phyloP scores from a whole-genome alignment of 75 land plant genomes.

The Picea sitchensis region DNA sequence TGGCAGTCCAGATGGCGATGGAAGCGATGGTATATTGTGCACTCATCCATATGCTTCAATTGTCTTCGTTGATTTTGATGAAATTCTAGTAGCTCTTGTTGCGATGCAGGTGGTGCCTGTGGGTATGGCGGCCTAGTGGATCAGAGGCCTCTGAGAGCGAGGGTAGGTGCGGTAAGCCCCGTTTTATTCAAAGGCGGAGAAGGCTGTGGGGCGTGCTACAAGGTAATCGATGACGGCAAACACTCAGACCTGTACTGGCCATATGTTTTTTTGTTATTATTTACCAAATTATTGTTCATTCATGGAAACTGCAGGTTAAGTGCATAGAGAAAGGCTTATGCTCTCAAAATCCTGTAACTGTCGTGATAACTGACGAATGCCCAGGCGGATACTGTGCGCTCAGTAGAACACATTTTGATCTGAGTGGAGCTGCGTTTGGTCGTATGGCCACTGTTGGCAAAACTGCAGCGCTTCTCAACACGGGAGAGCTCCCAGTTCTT shows the following conservation, averaged over 20 bases:
- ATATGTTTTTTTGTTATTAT: too few species aligned
- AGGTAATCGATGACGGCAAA: not conserved
- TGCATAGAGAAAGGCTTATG: slow-evolving; percentile 10
- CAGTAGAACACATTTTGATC: slow-evolving; percentile 28
- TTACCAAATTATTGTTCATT: too few species aligned
- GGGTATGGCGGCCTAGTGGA: slow-evolving; percentile 78
- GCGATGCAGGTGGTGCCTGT: slow-evolving; percentile 73
- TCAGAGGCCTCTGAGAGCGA: slow-evolving; percentile 49
- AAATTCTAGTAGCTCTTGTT: not conserved
- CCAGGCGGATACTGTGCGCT: slow-evolving; percentile 47
- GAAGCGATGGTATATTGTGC: slow-evolving; percentile 66
- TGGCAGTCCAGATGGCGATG: slow-evolving; percentile 81
- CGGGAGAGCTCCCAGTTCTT: slow-evolving; percentile 21
- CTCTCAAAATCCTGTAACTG: slow-evolving; percentile 12
- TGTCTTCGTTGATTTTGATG: not conserved
- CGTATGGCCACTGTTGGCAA: slow-evolving; percentile 18
- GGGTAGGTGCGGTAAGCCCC: slow-evolving; percentile 78
- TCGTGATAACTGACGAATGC: slow-evolving; percentile 35
- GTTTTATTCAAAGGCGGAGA: slow-evolving; percentile 65
- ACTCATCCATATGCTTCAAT: not conserved
- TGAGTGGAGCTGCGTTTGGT: slow-evolving; percentile 38
- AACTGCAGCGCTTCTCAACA: slow-evolving; percentile 16
- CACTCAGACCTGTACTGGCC: too few species aligned
- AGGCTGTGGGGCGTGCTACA: slow-evolving; percentile 90
- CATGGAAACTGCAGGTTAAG: slow-evolving; percentile 10